Base-by-base conservation (phyloP, 345 rosid genomes). In the thale cress (Arabidopsis thaliana) region DNA sequence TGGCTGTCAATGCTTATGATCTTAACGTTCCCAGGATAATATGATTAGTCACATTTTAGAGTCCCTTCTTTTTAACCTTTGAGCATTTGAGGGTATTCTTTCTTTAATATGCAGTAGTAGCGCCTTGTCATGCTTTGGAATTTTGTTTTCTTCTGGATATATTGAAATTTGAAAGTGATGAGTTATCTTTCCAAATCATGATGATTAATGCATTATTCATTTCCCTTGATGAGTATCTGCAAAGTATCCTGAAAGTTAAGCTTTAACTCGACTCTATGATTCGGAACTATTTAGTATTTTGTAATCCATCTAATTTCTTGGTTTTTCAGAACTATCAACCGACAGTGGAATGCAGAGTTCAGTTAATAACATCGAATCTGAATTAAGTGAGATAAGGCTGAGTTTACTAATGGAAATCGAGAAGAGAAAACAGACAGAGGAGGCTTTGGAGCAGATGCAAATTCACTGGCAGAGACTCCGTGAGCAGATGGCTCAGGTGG, bases 361-460 rank as follows among this genome's bases (percentile, higher is more conserved):
- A 32, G 75, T 75, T 41, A 63, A 59, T 69, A 80, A 82, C 63
- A 28, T 74, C 7, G 93, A 87, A 78, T 72, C 84, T 71, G 96
- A 90, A 67, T 63, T 88, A 68, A 78, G 83, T 42, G 96, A 75
- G 74, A 82, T 83, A 67, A 85, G 90, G 78, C 80, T 88, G 73
- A 81, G 82, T 77, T 74, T 92, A 55, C 51, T 81, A 53, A 83
- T 82, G 90, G 96, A 92, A 83, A 83, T 86, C 68, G 96, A 88
- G 82, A 90, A 82, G 84, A 84, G 86, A n/a, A 84, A 82, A 85
- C 93, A 85, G 74, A 85, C 85, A 57, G 96, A 90, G 71, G 94
- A 90, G 76, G 73, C 87, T 25, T 81, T 90, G 45, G 73, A 73
- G 51, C 81, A 79, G 53, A 78, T 87, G 85, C 88, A 51, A 70